Base-by-base conservation (phyloP, 805 yeast species). In the Lipomyces sp. region DNA sequence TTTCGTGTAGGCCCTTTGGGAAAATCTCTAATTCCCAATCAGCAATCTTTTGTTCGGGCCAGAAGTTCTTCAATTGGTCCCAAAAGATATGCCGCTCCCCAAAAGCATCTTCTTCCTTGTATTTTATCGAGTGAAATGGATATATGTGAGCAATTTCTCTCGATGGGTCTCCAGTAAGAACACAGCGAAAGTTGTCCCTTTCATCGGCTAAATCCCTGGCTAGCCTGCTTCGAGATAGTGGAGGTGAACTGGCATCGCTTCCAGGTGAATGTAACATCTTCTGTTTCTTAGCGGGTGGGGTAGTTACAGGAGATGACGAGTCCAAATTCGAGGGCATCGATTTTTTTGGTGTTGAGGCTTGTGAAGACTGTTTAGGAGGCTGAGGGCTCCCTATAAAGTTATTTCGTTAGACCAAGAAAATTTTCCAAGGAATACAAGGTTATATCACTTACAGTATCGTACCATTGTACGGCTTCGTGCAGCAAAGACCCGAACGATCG, bases 281-380 rank as follows among this genome's bases (percentile, higher is more conserved):
- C 45, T 39, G 45, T 39, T 39, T 39, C 45, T 39, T 39, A 39
- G 45, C 45, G 45, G 45, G 45, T 39, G 45, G 45, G 45, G 45
- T 39, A 39, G 45, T 39, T 39, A 39, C 13, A 39, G 18, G 45
- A 39, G 45, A 39, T 39, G 45, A 39, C 45, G 45, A 13, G 45
- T 39, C 45, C 45, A 39, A 4, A 39, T 39, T 39, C 45, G n/a
- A 39, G 18, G 2, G 45, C 2, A 39, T 39, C 45, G 45, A 39
- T 39, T 39, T 13, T 39, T 39, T 39, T 39, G 45, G 45, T 39
- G 45, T 39, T 18, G 45, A 13, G 18, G 45, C 45, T 18, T 39
- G 45, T 39, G 45, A 39, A 18, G 45, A 13, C 45, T 39, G 45
- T 39, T 39, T 39, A 13, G n/a, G 45, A 39, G 45, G 45, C 45